These are phyloP conservation scores for Metschnikowia gruessii DNA, from an alignment of 805 yeast species.

Conservation along the genomic window DNA sequence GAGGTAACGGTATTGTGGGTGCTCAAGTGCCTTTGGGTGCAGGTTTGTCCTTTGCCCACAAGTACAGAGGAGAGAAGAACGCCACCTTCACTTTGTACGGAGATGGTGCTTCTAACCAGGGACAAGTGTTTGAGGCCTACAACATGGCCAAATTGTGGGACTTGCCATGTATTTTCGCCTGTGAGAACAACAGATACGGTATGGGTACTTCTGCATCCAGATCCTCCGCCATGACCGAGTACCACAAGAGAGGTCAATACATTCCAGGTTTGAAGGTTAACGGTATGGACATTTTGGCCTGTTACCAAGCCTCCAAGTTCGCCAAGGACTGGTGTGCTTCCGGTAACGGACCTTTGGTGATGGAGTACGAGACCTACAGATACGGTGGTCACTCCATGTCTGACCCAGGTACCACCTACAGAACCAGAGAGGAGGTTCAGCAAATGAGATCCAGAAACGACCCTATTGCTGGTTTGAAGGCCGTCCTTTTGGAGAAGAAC, in stretches of 20 bases:
- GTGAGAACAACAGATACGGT: conserved; percentile 99
- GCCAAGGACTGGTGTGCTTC: conserved; percentile 94
- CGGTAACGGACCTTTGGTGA: conserved; percentile 93
- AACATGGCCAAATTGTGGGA: conserved; percentile 99
- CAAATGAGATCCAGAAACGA: conserved; percentile 98
- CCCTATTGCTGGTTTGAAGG: conserved; percentile 95
- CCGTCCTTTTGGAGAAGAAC: conserved; percentile 72
- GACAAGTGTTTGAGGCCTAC: conserved; percentile 96
- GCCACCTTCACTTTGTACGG: conserved; percentile 92
- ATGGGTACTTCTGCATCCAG: conserved; percentile 99
- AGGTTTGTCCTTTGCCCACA: conserved; percentile 97
- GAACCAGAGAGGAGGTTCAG: conserved; percentile 99
- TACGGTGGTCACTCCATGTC: conserved; percentile 99
- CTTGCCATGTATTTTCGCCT: conserved; percentile 89
- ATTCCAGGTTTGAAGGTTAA: conserved; percentile 98
- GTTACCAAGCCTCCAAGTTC: conserved; percentile 92
- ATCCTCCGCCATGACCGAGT: conserved; percentile 94
- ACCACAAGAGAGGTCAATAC: conserved; percentile 98
- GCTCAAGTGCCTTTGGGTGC: conserved; percentile 99
- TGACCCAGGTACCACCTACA: conserved; percentile 99
- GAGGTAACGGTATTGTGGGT: conserved; percentile 99
- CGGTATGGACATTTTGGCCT: conserved; percentile 97
- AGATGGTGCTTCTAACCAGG: conserved; percentile 99
- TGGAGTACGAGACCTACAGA: conserved; percentile 98
- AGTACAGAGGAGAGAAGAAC: conserved; percentile 74